Evolutionary conservation across 768 basidiomycete genomes (phyloP).

Genomic region (Infundibulicybe gibba): DNA sequence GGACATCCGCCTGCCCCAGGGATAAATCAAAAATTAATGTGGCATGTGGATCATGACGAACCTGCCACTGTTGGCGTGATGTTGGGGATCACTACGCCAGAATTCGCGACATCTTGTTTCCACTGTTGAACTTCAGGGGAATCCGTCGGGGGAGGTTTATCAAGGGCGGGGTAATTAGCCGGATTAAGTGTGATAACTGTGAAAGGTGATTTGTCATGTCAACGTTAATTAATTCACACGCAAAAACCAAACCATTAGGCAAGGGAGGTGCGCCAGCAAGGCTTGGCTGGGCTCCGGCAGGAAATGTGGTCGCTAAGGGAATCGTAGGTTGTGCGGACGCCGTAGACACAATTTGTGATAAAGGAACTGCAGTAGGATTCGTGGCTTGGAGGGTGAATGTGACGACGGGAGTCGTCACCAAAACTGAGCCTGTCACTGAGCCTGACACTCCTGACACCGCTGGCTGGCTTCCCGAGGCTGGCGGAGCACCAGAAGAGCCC

Average conservation of each 20-base stretch:
- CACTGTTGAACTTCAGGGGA: slow-evolving; percentile 65
- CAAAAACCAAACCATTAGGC: slow-evolving; percentile 41
- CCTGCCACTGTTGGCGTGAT: slow-evolving; percentile 39
- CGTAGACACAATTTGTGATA: slow-evolving; percentile 43
- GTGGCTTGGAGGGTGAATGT: slow-evolving; percentile 43
- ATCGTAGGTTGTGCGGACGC: slow-evolving; percentile 39
- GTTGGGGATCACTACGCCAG: slow-evolving; percentile 57
- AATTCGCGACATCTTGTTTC: slow-evolving; percentile 57
- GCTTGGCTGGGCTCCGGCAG: slow-evolving; percentile 49
- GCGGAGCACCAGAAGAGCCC: slow-evolving; percentile 1
- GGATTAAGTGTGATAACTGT: slow-evolving; percentile 42
- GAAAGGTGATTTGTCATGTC: not conserved
- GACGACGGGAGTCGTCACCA: slow-evolving; percentile 8
- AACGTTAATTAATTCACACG: not conserved
- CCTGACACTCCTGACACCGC: too few species aligned
- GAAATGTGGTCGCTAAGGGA: slow-evolving; percentile 40
- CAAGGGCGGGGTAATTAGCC: slow-evolving; percentile 64
- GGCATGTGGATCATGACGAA: slow-evolving; percentile 13
- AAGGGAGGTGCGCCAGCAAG: slow-evolving; percentile 58
- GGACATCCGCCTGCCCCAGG: slow-evolving; percentile 47
- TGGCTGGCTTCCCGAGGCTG: not conserved
- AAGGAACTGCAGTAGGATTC: slow-evolving; percentile 61
- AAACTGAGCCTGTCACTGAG: too few species aligned
- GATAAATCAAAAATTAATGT: slow-evolving; percentile 4
- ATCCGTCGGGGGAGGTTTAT: slow-evolving; percentile 55